Evolutionary conservation across 371 early-diverging fungal genomes (phyloP).

Genomic region (Rhizopus sp.): DNA sequence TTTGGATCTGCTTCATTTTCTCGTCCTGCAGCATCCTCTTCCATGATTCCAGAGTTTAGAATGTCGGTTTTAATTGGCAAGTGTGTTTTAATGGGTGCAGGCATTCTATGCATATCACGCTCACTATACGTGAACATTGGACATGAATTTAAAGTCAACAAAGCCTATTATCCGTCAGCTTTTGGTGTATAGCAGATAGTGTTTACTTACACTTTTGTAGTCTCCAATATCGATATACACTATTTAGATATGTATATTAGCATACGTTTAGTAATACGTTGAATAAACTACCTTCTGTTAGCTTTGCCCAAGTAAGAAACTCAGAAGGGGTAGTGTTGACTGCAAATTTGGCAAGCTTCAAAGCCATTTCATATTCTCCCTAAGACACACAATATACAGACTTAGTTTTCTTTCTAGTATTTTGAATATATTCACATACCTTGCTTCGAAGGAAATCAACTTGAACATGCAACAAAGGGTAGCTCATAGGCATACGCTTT

Average conservation of each 20-base stretch:
- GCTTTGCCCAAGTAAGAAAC: constrained; percentile 90
- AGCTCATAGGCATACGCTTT: constrained; percentile 78
- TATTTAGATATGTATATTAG: constrained; percentile 11
- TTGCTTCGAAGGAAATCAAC: constrained; percentile 82
- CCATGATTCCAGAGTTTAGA: constrained; percentile 57
- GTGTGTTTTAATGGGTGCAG: constrained; percentile 77
- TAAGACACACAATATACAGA: constrained; percentile 20
- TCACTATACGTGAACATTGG: constrained; percentile 96
- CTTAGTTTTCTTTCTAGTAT: not conserved
- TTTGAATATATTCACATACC: constrained; percentile 45
- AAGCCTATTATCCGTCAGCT: constrained; percentile 54
- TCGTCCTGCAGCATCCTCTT: constrained; percentile 70
- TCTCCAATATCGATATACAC: constrained; percentile 86
- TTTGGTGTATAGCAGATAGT: not conserved
- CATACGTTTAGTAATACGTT: not conserved
- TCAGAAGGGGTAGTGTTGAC: constrained; percentile 95
- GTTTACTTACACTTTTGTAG: constrained; percentile 70
- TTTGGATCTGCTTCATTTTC: constrained; percentile 71
- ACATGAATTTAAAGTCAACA: constrained; percentile 93
- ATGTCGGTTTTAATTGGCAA: constrained; percentile 77
- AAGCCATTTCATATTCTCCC: constrained; percentile 75
- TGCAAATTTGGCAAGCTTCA: constrained; percentile 86
- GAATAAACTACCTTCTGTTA: constrained; percentile 69
- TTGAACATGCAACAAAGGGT: constrained; percentile 84
- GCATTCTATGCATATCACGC: constrained; percentile 90